phyloP scores from a whole-genome alignment of 768 basidiomycete species.

The Xerocomus spinulosus region DNA sequence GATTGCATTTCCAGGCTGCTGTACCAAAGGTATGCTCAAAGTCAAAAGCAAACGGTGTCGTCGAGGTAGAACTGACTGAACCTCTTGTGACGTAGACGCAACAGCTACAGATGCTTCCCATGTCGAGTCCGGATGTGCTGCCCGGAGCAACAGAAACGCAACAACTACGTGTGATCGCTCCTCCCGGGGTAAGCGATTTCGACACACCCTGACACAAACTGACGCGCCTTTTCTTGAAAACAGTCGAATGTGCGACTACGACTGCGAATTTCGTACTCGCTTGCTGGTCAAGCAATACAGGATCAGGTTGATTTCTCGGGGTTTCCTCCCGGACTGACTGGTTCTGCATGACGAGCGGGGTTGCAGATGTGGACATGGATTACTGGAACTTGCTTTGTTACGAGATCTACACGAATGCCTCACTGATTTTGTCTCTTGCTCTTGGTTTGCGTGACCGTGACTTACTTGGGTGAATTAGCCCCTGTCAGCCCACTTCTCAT shows the following conservation, averaged over 20 bases:
- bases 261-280: slow-evolving; percentile 75
- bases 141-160: slow-evolving; percentile 87
- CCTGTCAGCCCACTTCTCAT: slow-evolving; percentile 18
- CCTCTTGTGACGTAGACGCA: slow-evolving; percentile 60
- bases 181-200: slow-evolving; percentile 62
- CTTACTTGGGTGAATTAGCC: slow-evolving; percentile 9
- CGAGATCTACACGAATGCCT: slow-evolving; percentile 20
- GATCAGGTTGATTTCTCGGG: slow-evolving; percentile 95
- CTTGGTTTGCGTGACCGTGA: not conserved
- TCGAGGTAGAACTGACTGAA: not conserved
- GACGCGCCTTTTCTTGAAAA: slow-evolving; percentile 6
- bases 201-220: not conserved
- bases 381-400: slow-evolving; percentile 11
- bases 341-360: slow-evolving; percentile 27
- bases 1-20: slow-evolving; percentile 92
- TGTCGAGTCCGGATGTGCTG: slow-evolving; percentile 78
- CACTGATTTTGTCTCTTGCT: not conserved
- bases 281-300: slow-evolving; percentile 65
- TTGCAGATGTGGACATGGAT: slow-evolving; percentile 14
- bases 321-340: slow-evolving; percentile 75
- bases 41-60: too few species aligned
- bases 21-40: slow-evolving; percentile 74
- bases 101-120: slow-evolving; percentile 96
- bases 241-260: slow-evolving; percentile 85
- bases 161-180: slow-evolving; percentile 89